Conservation (phyloP, 805 yeast genomes). For the Alloascoidea hylecoeti region DNA sequence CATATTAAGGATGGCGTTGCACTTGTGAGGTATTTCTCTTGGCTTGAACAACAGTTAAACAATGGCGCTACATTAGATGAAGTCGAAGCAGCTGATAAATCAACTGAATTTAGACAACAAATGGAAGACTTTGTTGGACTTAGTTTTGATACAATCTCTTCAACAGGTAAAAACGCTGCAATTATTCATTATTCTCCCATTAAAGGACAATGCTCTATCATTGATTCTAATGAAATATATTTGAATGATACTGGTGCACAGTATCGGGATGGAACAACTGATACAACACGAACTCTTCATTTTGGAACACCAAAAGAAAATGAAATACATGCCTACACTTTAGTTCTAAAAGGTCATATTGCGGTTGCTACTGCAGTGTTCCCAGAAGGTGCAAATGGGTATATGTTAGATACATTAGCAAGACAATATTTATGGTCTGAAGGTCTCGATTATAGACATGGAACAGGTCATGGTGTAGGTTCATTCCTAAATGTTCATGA, state of each 20-base stretch:
- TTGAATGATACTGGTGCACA: slow-evolving; percentile 89
- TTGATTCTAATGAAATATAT: slow-evolving; percentile 57
- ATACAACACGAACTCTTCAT: slow-evolving; percentile 80
- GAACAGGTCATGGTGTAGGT: slow-evolving; percentile 98
- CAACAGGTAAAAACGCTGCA: slow-evolving; percentile 69
- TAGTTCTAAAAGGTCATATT: slow-evolving; percentile 85
- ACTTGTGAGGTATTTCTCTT: slow-evolving; percentile 57
- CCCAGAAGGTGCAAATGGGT: slow-evolving; percentile 65
- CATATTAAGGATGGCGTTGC: slow-evolving; percentile 81
- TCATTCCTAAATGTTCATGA: slow-evolving; percentile 86
- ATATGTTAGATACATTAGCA: slow-evolving; percentile 67
- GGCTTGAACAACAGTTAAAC: slow-evolving; percentile 56
- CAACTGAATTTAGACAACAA: slow-evolving; percentile 25
- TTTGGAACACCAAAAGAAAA: slow-evolving; percentile 43
- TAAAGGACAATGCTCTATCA: slow-evolving; percentile 35
- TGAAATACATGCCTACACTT: slow-evolving; percentile 56
- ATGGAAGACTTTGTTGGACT: slow-evolving; percentile 34
- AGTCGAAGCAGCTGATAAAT: slow-evolving; percentile 39
- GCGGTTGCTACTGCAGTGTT: slow-evolving; percentile 72
- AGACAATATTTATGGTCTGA: slow-evolving; percentile 69
- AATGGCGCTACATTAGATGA: slow-evolving; percentile 32
- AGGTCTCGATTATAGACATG: slow-evolving; percentile 84
- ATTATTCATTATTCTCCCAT: slow-evolving; percentile 63
- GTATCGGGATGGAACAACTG: slow-evolving; percentile 89
- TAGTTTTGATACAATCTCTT: slow-evolving; percentile 62